phyloP scores from a whole-genome alignment of 768 basidiomycete genomes.

The Tylopilus cervinicoccineus region DNA sequence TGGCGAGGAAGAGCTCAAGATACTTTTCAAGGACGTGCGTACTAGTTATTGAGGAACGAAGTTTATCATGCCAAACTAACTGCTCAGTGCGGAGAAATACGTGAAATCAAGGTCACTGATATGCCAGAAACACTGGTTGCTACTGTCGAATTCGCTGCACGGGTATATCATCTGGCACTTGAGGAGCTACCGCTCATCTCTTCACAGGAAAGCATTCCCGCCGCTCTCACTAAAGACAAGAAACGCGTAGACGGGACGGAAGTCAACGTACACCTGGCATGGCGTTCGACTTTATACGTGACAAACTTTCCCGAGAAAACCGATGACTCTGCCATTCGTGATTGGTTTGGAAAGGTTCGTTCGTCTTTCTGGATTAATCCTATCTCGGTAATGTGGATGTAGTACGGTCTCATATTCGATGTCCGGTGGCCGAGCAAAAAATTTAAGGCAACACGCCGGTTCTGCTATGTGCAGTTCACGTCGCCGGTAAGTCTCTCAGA shows the following conservation, averaged over 20 bases:
- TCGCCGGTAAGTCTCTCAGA: conserved; percentile 58
- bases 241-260: conserved; percentile 76
- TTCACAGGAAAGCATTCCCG: conserved; percentile 71
- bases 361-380: conserved; percentile 11
- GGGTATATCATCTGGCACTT: conserved; percentile 29
- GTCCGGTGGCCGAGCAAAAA: conserved; percentile 98
- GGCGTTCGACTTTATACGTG: conserved; percentile 92
- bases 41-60: not conserved
- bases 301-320: conserved; percentile 90
- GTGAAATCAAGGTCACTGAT: conserved; percentile 77
- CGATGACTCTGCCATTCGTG: conserved; percentile 73
- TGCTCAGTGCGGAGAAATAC: conserved; percentile 79
- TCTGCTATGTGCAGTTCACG: conserved; percentile 92
- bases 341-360: conserved; percentile 82
- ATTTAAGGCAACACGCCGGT: conserved; percentile 85
- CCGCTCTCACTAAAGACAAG: conserved; percentile 92
- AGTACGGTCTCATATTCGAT: conserved; percentile 92
- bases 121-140: conserved; percentile 63
- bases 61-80: conserved; percentile 5
- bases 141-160: conserved; percentile 80
- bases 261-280: conserved; percentile 82
- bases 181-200: not conserved
- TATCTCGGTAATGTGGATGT: conserved; percentile 1
- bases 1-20: conserved; percentile 61
- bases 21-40: conserved; percentile 84